Evolutionary conservation across 768 basidiomycete genomes (phyloP), one percentile per base, ranked within the genome.

Genomic region (Boletus vermiculosoides): DNA sequence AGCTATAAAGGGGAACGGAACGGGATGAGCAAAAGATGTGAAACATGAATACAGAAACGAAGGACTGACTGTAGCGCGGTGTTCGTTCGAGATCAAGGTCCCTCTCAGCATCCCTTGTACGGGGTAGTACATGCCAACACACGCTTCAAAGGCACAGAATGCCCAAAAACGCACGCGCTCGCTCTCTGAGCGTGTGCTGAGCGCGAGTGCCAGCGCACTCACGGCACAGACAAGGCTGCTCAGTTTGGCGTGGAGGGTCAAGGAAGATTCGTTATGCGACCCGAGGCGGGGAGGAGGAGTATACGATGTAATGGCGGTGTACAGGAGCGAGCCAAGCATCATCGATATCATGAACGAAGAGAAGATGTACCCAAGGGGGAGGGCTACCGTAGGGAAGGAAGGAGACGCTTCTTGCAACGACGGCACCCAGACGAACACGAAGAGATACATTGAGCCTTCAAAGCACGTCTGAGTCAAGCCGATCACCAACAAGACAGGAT

Each of bases 361-460:
- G 71, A 91, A 91, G 61, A 91, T 89, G 71, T 87, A 87, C 3
- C 90, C 89, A 9, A 91, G 77, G 0, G 89, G 90, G 28, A 89
- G 82, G 18, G 73, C 56, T 7, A 64, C 61, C 12, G 71, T 58
- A 11, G 75, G 64, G 57, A 65, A 71, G 18, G 68, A 66, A 13
- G 60, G 44, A n/a, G 84, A 78, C 22, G 74, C 74, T 66, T 89
- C 85, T 71, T 91, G 87, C 16, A 91, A 74, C 2, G 83, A 79
- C 1, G 90, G 88, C 0, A 91, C 89, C 89, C 89, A 91, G 59
- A 87, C 76, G 74, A 90, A 91, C 60, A 90, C 89, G 71, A 90
- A 91, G 58, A 90, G 80, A 71, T 91, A 90, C 88, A 90, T 89
- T 6, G 86, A 88, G 3, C 89, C 90, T 67, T 91, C 88, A 66